Evolutionary conservation across 2,329 filamentous ascomycete genomes (phyloP).

Genomic region (Botrytis squamosa): DNA sequence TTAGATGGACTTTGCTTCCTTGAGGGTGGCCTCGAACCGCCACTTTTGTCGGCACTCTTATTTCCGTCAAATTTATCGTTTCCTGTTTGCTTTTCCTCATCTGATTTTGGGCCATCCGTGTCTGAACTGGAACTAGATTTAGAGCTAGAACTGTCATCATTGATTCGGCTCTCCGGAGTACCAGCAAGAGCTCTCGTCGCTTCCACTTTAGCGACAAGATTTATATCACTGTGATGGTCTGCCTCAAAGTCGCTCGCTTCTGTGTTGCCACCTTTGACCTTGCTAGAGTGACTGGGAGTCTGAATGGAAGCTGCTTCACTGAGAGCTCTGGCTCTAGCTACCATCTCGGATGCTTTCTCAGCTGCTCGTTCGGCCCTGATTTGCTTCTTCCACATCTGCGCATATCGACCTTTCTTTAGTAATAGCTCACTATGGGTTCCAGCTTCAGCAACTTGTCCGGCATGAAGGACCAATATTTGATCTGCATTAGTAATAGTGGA

Average conservation of each 20-base stretch:
- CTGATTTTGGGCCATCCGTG: conserved; percentile 24
- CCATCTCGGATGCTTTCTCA: conserved; percentile 49
- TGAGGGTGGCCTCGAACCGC: background rate
- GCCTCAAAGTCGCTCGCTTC: conserved; percentile 36
- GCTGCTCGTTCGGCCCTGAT: conserved; percentile 73
- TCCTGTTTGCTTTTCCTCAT: conserved; percentile 21
- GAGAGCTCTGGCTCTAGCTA: conserved; percentile 37
- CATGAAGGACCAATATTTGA: conserved; percentile 78
- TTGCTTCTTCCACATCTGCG: conserved; percentile 85
- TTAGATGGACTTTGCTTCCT: background rate
- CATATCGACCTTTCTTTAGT: conserved; percentile 68
- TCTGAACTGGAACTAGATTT: conserved; percentile 15
- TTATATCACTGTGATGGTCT: conserved; percentile 29
- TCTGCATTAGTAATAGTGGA: conserved; percentile 91
- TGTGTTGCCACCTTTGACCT: conserved; percentile 34
- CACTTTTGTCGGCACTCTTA: background rate
- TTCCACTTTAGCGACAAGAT: conserved; percentile 24
- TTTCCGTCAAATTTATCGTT: background rate
- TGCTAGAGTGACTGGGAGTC: conserved; percentile 32
- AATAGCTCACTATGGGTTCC: conserved; percentile 79
- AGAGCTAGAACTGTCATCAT: conserved; percentile 19
- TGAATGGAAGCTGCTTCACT: conserved; percentile 32
- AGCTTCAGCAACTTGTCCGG: conserved; percentile 73
- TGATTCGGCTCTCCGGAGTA: conserved; percentile 21
- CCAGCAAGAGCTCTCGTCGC: conserved; percentile 26